A percentile compares a stretch with the other conserved stretches of the same genome.
Evolutionary conservation across 139 green algal genomes (phyloP).

Genomic region (Micractinium sp.): DNA sequence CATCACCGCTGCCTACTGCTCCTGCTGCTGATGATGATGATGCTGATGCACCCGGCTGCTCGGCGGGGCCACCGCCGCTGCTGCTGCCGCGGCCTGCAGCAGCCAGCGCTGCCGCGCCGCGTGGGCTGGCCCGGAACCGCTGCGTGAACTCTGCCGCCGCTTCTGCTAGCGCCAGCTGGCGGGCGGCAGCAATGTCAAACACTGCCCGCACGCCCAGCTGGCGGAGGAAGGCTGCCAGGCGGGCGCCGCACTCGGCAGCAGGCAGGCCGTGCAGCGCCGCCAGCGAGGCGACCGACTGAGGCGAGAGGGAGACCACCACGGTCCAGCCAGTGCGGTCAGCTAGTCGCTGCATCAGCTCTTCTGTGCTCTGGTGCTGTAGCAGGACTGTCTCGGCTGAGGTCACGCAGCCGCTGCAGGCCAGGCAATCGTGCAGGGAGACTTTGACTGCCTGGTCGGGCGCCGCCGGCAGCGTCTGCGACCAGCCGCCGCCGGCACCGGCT

Average conservation of each 20-base stretch:
- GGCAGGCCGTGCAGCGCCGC: slow-evolving; percentile 55
- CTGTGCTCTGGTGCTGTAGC: slow-evolving; percentile 89
- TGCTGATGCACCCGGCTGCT: slow-evolving; percentile 4
- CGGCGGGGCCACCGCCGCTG: no score
- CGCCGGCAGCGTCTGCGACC: slow-evolving; percentile 26
- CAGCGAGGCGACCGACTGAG: slow-evolving; percentile 83
- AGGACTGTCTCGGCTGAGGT: slow-evolving; percentile 96
- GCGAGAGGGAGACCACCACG: slow-evolving; percentile 90
- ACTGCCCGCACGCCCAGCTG: slow-evolving; percentile 73
- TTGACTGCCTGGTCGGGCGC: slow-evolving; percentile 72
- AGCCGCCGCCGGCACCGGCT: slow-evolving; percentile 24
- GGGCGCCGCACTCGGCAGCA: slow-evolving; percentile 23
- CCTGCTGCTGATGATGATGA: slow-evolving; percentile 26
- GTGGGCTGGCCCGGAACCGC: slow-evolving; percentile 46
- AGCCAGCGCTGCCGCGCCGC: neutral
- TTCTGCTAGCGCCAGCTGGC: slow-evolving; percentile 87
- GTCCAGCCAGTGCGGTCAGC: neutral
- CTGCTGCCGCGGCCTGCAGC: neutral
- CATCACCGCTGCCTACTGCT: slow-evolving; percentile 5
- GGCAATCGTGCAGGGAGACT: slow-evolving; percentile 94
- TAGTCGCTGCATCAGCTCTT: slow-evolving; percentile 65
- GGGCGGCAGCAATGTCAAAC: slow-evolving; percentile 69
- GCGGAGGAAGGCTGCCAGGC: slow-evolving; percentile 67
- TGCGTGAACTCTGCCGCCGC: slow-evolving; percentile 83
- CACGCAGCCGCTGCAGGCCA: slow-evolving; percentile 97